These are phyloP conservation scores for Zygoascus meyerae DNA, from an alignment of 1,139 yeast genomes.

Conservation along the genomic window DNA sequence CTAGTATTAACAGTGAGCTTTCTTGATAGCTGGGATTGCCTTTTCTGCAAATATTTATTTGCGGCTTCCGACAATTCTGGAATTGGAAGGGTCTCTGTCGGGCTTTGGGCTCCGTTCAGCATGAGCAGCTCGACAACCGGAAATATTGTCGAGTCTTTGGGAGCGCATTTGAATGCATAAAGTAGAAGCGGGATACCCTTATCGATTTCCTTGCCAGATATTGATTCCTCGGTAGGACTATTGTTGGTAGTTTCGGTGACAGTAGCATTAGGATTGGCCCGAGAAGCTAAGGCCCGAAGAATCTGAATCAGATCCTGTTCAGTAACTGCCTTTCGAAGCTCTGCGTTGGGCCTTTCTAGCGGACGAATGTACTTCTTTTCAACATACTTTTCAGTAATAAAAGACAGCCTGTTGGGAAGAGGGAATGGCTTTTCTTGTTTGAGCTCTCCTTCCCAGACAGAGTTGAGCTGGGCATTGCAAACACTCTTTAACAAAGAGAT, in stretches of 20 bases:
- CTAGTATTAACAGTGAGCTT: slow-evolving; percentile 13
- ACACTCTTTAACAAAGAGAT: slow-evolving; percentile 52
- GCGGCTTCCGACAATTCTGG: slow-evolving; percentile 4
- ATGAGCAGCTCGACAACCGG: slow-evolving; percentile 70
- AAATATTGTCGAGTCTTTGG: slow-evolving; percentile 36
- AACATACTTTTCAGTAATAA: slow-evolving; percentile 39
- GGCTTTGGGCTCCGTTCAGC: slow-evolving; percentile 52
- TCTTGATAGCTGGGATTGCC: slow-evolving; percentile 4
- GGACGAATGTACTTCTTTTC: slow-evolving; percentile 35
- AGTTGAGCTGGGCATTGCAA: slow-evolving; percentile 61
- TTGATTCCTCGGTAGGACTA: slow-evolving; percentile 8
- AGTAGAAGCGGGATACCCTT: slow-evolving; percentile 24
- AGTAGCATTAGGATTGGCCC: slow-evolving; percentile 36
- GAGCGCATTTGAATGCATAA: slow-evolving; percentile 27
- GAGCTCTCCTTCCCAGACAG: slow-evolving; percentile 48
- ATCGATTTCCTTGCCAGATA: slow-evolving; percentile 13
- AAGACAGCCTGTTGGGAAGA: slow-evolving; percentile 34
- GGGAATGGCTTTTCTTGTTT: slow-evolving; percentile 38
- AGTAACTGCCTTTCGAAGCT: slow-evolving; percentile 33
- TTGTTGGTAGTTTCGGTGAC: slow-evolving; percentile 20
- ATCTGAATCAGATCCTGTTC: slow-evolving; percentile 30
- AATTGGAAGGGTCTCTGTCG: slow-evolving; percentile 15
- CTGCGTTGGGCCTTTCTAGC: slow-evolving; percentile 34
- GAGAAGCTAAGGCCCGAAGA: slow-evolving; percentile 36
- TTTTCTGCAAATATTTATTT: slow-evolving; percentile 8